phyloP scores from a whole-genome alignment of 2,329 filamentous ascomycete species.

The Ophiocordyceps camponoti-saundersi region DNA sequence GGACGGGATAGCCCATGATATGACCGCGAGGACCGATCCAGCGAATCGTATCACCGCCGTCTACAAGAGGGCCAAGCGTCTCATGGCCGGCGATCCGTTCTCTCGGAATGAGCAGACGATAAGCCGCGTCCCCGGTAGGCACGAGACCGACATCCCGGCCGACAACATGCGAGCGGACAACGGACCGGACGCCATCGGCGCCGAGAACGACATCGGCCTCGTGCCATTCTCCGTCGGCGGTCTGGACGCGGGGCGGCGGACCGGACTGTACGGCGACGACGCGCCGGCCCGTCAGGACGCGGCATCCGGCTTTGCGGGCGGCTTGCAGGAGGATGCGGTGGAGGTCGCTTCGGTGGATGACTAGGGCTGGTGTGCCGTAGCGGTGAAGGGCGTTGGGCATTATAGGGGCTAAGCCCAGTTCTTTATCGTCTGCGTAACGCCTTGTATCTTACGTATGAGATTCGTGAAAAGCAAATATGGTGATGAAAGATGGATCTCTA shows the following conservation, averaged over 20 bases:
- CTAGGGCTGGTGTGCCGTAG: conserved; percentile 8
- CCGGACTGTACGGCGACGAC: conserved; percentile 10
- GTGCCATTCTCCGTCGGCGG: conserved; percentile 15
- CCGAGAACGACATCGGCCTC: conserved; percentile 32
- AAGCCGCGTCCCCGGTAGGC: conserved; percentile 34
- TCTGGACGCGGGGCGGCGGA: conserved; percentile 8
- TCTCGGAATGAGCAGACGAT: conserved; percentile 32
- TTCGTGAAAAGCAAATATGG: no score
- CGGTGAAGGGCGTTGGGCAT: conserved; percentile 5
- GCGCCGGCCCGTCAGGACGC: conserved; percentile 27
- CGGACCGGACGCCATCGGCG: conserved; percentile 36
- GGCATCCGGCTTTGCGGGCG: conserved; percentile 6
- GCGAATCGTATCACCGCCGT: conserved; percentile 37
- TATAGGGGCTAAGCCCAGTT: conserved; percentile 7
- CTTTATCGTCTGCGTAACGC: conserved; percentile 9
- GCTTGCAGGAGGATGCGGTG: conserved; percentile 7
- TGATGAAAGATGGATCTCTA: not conserved
- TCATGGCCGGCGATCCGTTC: conserved; percentile 48
- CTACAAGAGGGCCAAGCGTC: conserved; percentile 43
- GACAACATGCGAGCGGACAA: conserved; percentile 32
- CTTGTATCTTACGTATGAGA: no score
- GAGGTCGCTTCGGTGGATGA: conserved; percentile 11
- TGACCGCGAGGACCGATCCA: conserved; percentile 52
- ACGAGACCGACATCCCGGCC: conserved; percentile 27
- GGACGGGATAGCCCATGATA: conserved; percentile 50